These are phyloP conservation scores for Phytophthora pisi DNA, from an alignment of 352 stramenopile genomes.

Conservation along the genomic window DNA sequence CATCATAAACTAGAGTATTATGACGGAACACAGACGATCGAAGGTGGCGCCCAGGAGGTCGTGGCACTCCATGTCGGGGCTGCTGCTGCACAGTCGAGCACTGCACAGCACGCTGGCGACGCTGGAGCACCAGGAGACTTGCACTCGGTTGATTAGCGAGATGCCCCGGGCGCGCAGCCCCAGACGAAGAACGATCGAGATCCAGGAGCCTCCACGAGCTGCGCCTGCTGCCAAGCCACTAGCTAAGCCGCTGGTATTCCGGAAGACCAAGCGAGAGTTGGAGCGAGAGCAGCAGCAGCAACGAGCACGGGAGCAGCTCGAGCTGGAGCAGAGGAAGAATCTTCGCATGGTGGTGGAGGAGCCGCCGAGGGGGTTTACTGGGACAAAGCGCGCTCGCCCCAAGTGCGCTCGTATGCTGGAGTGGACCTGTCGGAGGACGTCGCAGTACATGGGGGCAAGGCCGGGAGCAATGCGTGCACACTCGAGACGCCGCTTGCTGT, in stretches of 20 bases:
- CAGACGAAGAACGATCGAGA: constrained; percentile 6
- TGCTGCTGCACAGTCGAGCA: constrained; percentile 45
- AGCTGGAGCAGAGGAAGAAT: constrained; percentile 30
- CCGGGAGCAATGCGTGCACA: constrained; percentile 25
- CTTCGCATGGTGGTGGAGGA: constrained; percentile 16
- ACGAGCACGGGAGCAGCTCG: constrained; percentile 15
- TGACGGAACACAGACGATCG: constrained; percentile 35
- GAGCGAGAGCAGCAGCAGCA: constrained; percentile 46
- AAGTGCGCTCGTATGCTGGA: constrained; percentile 33
- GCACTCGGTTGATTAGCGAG: constrained; percentile 22
- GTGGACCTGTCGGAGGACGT: constrained; percentile 26
- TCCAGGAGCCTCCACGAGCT: constrained; percentile 6
- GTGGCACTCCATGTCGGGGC: constrained; percentile 32
- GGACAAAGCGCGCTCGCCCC: constrained; percentile 3
- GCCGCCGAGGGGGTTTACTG: background rate
- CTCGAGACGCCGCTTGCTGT: constrained; percentile 42
- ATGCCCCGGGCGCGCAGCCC: constrained; percentile 24
- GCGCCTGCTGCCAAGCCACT: constrained; percentile 20
- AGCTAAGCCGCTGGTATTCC: constrained; percentile 49
- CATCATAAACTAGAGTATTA: constrained; percentile 3
- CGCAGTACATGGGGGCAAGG: constrained; percentile 16
- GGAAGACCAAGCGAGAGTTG: constrained; percentile 63
- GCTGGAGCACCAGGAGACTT: constrained; percentile 49
- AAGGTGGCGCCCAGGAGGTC: constrained; percentile 50
- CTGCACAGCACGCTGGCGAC: constrained; percentile 39